These are phyloP conservation scores for Mucor plumbeus DNA, from an alignment of 371 early-diverging fungal genomes.

Conservation along the genomic window DNA sequence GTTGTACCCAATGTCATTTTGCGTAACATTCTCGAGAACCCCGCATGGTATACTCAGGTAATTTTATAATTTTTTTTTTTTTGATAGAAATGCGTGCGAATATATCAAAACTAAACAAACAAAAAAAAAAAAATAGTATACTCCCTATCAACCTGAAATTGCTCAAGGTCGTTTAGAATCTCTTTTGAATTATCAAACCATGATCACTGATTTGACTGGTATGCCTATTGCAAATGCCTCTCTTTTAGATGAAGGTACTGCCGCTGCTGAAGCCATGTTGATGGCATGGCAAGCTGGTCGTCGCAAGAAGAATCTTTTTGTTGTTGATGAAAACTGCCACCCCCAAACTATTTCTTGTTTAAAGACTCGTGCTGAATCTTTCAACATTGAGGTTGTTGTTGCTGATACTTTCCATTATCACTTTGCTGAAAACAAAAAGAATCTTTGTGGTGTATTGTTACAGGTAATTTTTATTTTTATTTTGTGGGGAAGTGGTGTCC, in stretches of 20 bases:
- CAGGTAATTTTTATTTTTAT: slow-evolving; percentile 65
- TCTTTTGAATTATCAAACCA: slow-evolving; percentile 95
- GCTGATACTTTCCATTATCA: slow-evolving; percentile 81
- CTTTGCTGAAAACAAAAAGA: slow-evolving; percentile 73
- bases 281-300: slow-evolving; percentile 80
- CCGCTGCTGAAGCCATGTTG: slow-evolving; percentile 97
- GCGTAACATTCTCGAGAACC: slow-evolving; percentile 96
- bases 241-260: slow-evolving; percentile 96
- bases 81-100: neutral
- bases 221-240: slow-evolving; percentile 95
- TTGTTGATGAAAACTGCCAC: slow-evolving; percentile 91
- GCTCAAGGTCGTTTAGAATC: slow-evolving; percentile 97
- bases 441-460: slow-evolving; percentile 86
- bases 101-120: neutral
- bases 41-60: slow-evolving; percentile 97
- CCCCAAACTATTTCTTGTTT: slow-evolving; percentile 95
- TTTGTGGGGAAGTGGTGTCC: neutral
- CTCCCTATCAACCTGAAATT: slow-evolving; percentile 98
- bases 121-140: too few species aligned
- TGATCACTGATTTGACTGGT: slow-evolving; percentile 94
- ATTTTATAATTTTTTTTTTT: neutral
- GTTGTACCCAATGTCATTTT: slow-evolving; percentile 93
- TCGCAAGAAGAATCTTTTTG: slow-evolving; percentile 81
- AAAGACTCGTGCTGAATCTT: slow-evolving; percentile 91
- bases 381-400: slow-evolving; percentile 88